Base-by-base conservation (phyloP, 228 moss, liverwort and hornwort genomes). In the Sphagnum fallax region DNA sequence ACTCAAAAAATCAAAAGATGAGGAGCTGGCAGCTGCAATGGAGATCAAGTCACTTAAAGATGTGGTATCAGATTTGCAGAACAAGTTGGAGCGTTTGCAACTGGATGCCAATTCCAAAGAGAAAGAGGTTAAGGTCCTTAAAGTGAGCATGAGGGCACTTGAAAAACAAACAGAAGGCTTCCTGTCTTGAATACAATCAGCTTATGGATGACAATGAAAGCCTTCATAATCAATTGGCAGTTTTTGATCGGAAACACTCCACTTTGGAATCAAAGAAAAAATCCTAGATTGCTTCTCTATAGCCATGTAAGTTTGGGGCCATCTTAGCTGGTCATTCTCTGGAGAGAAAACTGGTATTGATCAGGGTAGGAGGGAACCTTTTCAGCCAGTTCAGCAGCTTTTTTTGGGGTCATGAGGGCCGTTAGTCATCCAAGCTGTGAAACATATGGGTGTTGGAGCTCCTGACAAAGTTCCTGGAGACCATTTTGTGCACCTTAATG, bases 1-100 rank as follows among this genome's bases (percentile, higher is more conserved):
- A 64, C 50, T 4, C 49, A 77, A 67, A 62, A 49, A 61, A 58
- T 75, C 58, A 49, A 76, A 74, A 60, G 63, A 75, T 49, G 71
- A 67, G 8, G 71, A 67, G 8, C 66, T 67, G 57, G 70, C 62
- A 62, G 59, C 74, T 50, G 72, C 52, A 63, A 70, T 53, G 11
- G 86, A 86, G 63, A 74, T 80, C 69, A 82, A 75, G 62, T 78
- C 78, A 48, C 75, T 83, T 63, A 86, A 86, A 65, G 78, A 76
- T 64, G 80, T 86, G 0, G 78, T 86, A 48, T 78, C 69, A n/a
- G 78, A 78, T 63, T 70, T 86, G 76, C 77, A 80, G 52, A 61
- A 80, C 58, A 83, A 78, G 71, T 8, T 86, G 74, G 86, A 80
- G 80, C 75, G 74, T 65, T 63, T 70, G 47, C 86, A 80, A 63